Conservation (phyloP, 2,329 filamentous ascomycete species). For the Ophiocordyceps camponoti-leonardi region DNA sequence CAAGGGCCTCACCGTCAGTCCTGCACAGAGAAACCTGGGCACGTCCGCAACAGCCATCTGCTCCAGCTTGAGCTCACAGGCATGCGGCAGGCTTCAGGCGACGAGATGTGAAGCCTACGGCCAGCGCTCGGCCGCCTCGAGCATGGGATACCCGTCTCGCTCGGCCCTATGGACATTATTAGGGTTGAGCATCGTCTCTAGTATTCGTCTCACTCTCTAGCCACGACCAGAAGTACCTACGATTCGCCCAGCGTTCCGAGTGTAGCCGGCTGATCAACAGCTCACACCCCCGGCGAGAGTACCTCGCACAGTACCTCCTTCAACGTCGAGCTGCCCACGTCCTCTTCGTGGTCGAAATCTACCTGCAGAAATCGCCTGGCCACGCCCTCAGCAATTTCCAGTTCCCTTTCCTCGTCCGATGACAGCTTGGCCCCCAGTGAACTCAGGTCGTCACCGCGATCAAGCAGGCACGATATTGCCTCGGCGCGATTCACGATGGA, state of each 20-base stretch:
- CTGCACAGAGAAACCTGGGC: constrained; percentile 20
- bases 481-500: constrained; percentile 61
- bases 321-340: neutral
- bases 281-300: neutral
- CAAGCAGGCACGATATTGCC: constrained; percentile 49
- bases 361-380: constrained; percentile 38
- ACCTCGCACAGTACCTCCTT: constrained; percentile 5
- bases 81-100: constrained; percentile 27
- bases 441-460: constrained; percentile 59
- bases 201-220: neutral
- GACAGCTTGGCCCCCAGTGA: constrained; percentile 53
- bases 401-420: constrained; percentile 39
- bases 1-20: constrained; percentile 33
- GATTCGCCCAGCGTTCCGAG: neutral
- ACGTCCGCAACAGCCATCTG: constrained; percentile 35
- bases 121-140: constrained; percentile 3
- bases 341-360: constrained; percentile 4
- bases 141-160: neutral
- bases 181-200: neutral
- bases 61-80: constrained; percentile 33
- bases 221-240: neutral
- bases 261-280: neutral
- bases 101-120: constrained; percentile 18
- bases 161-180: neutral
- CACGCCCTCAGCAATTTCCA: constrained; percentile 48